Base-by-base conservation (phyloP, 2,329 filamentous ascomycete species). In the Gyromitra esculenta region DNA sequence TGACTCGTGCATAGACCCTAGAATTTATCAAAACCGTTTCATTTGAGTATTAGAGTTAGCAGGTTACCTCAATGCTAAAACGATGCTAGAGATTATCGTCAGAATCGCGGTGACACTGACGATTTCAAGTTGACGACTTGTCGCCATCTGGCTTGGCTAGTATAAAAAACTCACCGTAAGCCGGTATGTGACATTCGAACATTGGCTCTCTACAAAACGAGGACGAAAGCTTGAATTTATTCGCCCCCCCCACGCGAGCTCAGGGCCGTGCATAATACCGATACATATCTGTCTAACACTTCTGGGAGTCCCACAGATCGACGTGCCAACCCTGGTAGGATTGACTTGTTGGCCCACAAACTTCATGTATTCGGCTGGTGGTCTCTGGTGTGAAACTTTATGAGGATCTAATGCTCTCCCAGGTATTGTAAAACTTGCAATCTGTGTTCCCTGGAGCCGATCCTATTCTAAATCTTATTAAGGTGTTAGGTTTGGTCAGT, bases 1-100 rank as follows among this genome's bases (percentile, higher is more conserved):
- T 57, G 7, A 31, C 21, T 13, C 65, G 52, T 18, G 50, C 52
- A 68, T 68, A 68, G 65, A 68, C n/a, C 65, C 65, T 68, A 15
- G 9, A 13, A 35, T 21, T 45, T 15, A 37, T 68, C 39, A 68
- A 41, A n/a, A 59, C 4, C 18, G 6, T 35, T 57, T 18, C 7
- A 5, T 5, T 31, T 21, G n/a, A 7, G 1, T 37, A 35, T 41
- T 37, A 13, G n/a, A 45, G 25, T 25, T 15, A 35, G n/a, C 3
- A 45, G 35, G n/a, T 18, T 59, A 68, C 65, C 65, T 68, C 52
- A 68, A 45, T 1, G 37, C 65, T 31, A 68, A 48, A 59, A 68
- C 39, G 8, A 45, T n/a, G 31, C 25, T 35, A 5, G 52, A 68
- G 41, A 68, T 39, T 45, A 35, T 21, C 25, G 65, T 68, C 11